Evolutionary conservation across 1,284 basidiomycete species (phyloP).

Genomic region (Flammula alnicola): DNA sequence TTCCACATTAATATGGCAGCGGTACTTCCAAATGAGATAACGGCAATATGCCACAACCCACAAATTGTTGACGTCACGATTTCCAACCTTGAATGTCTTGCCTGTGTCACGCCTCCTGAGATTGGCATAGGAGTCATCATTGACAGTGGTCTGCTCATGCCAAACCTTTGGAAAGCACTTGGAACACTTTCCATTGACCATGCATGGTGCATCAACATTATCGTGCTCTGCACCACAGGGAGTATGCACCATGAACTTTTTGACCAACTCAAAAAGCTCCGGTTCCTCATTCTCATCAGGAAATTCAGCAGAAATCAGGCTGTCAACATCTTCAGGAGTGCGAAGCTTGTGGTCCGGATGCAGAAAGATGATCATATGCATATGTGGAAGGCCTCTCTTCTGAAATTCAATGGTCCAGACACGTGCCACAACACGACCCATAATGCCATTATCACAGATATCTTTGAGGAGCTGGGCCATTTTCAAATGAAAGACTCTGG

Average conservation of each 20-base stretch:
- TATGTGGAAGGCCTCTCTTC: slow-evolving; percentile 48
- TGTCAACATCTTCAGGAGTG: slow-evolving; percentile 40
- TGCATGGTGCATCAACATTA: slow-evolving; percentile 29
- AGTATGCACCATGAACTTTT: slow-evolving; percentile 44
- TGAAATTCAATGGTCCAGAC: slow-evolving; percentile 49
- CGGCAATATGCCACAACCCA: slow-evolving; percentile 42
- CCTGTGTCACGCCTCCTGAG: slow-evolving; percentile 1
- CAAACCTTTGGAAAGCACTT: slow-evolving; percentile 41
- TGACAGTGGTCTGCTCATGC: slow-evolving; percentile 31
- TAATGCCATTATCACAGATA: slow-evolving; percentile 32
- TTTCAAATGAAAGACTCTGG: slow-evolving; percentile 45
- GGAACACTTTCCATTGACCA: slow-evolving; percentile 37
- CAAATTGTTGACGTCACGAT: no score
- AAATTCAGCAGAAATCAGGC: slow-evolving; percentile 39
- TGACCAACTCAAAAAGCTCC: slow-evolving; percentile 33
- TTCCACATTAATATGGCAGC: slow-evolving; percentile 52
- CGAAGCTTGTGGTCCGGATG: slow-evolving; percentile 29
- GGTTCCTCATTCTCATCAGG: slow-evolving; percentile 41
- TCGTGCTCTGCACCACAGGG: slow-evolving; percentile 44
- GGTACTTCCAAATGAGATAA: slow-evolving; percentile 35
- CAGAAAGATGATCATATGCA: slow-evolving; percentile 46
- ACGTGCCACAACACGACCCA: slow-evolving; percentile 34
- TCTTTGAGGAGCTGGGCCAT: slow-evolving; percentile 35
- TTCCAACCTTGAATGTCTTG: slow-evolving; percentile 20
- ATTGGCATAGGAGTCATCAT: slow-evolving; percentile 21